Evolutionary conservation across 129 eudicot species (phyloP).

Genomic region (Artemisia argyi): DNA sequence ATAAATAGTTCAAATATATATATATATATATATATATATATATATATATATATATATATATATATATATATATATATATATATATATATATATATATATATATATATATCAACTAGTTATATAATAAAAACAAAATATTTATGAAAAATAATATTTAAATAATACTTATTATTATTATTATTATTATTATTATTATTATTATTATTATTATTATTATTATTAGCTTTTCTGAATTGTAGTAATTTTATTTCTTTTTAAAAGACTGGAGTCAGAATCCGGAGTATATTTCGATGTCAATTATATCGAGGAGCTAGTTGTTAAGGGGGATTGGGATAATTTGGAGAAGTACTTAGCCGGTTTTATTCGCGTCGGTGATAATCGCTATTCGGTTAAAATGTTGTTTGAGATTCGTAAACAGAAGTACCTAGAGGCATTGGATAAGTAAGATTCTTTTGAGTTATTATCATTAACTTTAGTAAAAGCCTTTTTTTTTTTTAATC

Average conservation of each 20-base stretch:
- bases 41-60: no score
- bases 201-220: not conserved
- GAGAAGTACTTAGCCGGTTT: constrained; percentile 57
- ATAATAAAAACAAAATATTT: not conserved
- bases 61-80: no score
- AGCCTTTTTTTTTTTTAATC: not conserved
- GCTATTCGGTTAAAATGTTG: constrained; percentile 46
- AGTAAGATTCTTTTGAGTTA: constrained; percentile 21
- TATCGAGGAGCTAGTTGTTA: constrained; percentile 47
- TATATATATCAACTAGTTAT: no score
- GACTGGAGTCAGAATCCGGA: constrained; percentile 67
- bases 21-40: no score
- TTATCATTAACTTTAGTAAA: not conserved
- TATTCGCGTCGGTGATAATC: constrained; percentile 44
- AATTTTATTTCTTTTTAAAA: constrained; percentile 27
- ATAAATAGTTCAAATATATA: no score
- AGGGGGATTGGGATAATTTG: constrained; percentile 60
- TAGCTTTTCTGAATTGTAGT: not conserved
- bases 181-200: not conserved
- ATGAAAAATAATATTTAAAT: not conserved
- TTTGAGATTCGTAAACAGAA: constrained; percentile 68
- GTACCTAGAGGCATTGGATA: constrained; percentile 62
- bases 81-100: no score
- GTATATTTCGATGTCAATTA: constrained; percentile 44
- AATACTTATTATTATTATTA: not conserved